phyloP scores from a whole-genome alignment of 495 filamentous ascomycete species.

The Penicillium desertorum region DNA sequence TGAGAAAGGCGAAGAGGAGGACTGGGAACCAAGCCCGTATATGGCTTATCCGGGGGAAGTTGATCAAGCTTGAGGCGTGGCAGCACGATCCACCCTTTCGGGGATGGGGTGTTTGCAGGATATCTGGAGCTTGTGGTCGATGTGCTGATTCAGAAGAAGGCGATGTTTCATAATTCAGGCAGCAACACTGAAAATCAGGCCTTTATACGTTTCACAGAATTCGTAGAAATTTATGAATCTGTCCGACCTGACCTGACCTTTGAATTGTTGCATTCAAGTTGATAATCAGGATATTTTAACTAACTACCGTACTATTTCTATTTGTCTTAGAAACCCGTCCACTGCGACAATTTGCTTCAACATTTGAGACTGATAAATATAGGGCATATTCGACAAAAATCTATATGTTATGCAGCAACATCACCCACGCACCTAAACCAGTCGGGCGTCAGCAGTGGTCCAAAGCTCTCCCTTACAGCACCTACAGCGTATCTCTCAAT shows the following conservation, averaged over 20 bases:
- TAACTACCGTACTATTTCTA: too few relatives aligned
- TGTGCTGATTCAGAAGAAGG: too few relatives aligned
- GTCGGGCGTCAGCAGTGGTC: neutral
- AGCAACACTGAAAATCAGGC: too few relatives aligned
- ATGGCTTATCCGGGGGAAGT: constrained; percentile 5
- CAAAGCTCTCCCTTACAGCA: constrained; percentile 8
- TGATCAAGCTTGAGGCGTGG: constrained; percentile 11
- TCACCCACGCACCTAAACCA: neutral
- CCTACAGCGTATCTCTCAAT: constrained; percentile 3
- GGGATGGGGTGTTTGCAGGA: too few relatives aligned
- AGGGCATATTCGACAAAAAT: neutral
- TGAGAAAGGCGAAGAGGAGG: neutral
- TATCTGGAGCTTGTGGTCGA: too few relatives aligned
- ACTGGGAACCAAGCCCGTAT: neutral
- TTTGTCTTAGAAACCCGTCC: neutral
- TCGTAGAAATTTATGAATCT: neutral
- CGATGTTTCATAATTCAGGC: too few relatives aligned
- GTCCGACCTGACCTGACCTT: neutral
- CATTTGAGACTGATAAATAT: neutral
- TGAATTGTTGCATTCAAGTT: too few relatives aligned
- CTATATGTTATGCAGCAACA: neutral
- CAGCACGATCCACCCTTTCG: too few relatives aligned
- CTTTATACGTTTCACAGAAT: neutral
- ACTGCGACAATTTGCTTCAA: neutral
- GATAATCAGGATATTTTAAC: too few relatives aligned